Conservation (phyloP, 306 rosid genomes). For the Luffa acutangula region DNA sequence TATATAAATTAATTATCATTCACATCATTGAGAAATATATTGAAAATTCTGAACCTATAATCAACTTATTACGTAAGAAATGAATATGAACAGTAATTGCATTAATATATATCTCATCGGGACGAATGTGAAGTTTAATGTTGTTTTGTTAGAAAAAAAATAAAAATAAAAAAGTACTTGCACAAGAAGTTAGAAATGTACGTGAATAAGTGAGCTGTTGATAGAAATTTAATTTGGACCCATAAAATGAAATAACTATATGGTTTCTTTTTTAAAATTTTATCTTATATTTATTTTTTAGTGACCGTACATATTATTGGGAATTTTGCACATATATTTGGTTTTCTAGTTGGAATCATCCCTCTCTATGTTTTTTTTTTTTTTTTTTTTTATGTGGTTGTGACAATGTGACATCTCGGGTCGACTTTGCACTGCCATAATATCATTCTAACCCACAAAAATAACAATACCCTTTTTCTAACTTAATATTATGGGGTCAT, state of each 20-base stretch:
- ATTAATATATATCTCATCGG: not conserved
- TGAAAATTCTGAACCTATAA: not conserved
- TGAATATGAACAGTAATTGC: not conserved
- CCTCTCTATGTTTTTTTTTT: not conserved
- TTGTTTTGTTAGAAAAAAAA: conserved; percentile 4
- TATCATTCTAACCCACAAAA: not conserved
- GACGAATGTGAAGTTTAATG: conserved; percentile 1
- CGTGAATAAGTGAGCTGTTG: conserved; percentile 34
- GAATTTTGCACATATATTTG: not conserved
- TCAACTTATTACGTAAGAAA: not conserved
- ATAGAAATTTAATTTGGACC: conserved; percentile 18
- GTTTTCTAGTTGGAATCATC: not conserved
- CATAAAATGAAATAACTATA: not conserved
- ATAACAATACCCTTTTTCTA: not conserved
- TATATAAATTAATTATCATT: not conserved
- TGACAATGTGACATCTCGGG: not conserved
- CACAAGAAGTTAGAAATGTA: conserved; percentile 24
- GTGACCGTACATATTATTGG: not conserved
- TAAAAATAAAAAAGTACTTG: not conserved
- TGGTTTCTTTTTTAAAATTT: not conserved
- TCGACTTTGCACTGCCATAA: not conserved
- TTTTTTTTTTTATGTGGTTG: not conserved
- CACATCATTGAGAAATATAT: not conserved
- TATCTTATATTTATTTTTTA: not conserved
- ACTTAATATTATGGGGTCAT: not conserved